Base-by-base conservation (phyloP, 768 basidiomycete genomes). In the Calocera viscosa region DNA sequence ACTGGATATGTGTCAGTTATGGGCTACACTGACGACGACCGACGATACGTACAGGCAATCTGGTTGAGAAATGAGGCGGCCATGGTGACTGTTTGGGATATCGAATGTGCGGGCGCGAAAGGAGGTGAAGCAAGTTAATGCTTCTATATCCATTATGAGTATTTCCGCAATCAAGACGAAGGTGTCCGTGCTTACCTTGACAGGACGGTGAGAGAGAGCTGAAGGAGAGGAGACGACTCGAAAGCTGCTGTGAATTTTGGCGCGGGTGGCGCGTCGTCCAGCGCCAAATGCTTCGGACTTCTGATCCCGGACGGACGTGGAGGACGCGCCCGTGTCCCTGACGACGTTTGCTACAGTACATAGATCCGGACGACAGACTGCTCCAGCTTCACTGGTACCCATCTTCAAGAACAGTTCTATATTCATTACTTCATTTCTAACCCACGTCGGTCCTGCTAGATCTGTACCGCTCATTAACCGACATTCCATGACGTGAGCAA, bases 41-140 rank as follows among this genome's bases (percentile, higher is more conserved):
- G 53, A 65, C n/a, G 30, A 12, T 30, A 83, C 89, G 79, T 65
- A 91, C 90, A 90, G 73, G 90, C 86, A 75, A 89, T 90, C 81
- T 91, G 89, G 81, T 90, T 87, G 70, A 88, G 85, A 69, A 82
- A 78, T 77, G 86, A 83, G 69, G 86, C 85, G 72, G 87, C 83
- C 89, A 90, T 90, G 43, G 19, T 47, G 43, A 47, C 43, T 47
- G 43, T 19, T 47, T 38, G 43, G 43, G 24, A 47, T 47, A 19
- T 47, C 43, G 24, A 19, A 76, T 76, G 74, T 73, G 70, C 67
- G 71, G 71, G 69, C 68, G 72, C 43, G 43, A 47, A 47, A 47
- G 67, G 72, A 72, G 73, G 68, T 64, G 71, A 72, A 72, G 72
- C 72, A 72, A 72, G 39, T 67, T 41, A 72, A 72, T 72, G 72